phyloP scores from a whole-genome alignment of 2,329 filamentous ascomycete genomes.

The Blastomyces emzantsi region DNA sequence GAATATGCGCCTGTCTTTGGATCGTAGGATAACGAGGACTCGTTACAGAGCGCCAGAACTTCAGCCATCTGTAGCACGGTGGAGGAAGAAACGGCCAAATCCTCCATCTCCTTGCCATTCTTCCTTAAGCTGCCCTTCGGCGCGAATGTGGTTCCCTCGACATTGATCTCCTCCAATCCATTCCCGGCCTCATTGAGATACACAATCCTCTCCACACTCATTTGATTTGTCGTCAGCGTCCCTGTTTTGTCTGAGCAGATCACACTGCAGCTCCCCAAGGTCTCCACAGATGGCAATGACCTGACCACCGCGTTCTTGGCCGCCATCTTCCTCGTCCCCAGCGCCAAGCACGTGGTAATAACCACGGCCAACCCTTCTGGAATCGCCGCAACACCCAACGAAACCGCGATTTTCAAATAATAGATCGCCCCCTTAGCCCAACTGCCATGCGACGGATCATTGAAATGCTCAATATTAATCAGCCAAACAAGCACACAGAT shows the following conservation, averaged over 20 bases:
- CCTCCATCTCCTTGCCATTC: slow-evolving; percentile 57
- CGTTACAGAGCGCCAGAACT: slow-evolving; percentile 72
- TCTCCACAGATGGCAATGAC: slow-evolving; percentile 93
- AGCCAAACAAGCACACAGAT: slow-evolving; percentile 97
- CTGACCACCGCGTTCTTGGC: slow-evolving; percentile 96
- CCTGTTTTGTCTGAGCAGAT: slow-evolving; percentile 99
- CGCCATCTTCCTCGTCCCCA: slow-evolving; percentile 97
- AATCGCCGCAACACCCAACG: slow-evolving; percentile 93
- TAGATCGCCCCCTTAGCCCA: slow-evolving; percentile 98
- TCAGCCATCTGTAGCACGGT: slow-evolving; percentile 72
- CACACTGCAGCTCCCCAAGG: slow-evolving; percentile 95
- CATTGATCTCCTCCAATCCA: slow-evolving; percentile 73
- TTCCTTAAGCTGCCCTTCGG: slow-evolving; percentile 66
- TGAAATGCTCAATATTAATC: slow-evolving; percentile 98
- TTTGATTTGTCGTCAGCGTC: slow-evolving; percentile 96
- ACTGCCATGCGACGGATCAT: slow-evolving; percentile 81
- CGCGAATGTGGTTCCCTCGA: slow-evolving; percentile 87
- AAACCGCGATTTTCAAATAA: slow-evolving; percentile 98
- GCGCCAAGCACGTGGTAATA: slow-evolving; percentile 94
- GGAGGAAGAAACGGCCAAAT: slow-evolving; percentile 60
- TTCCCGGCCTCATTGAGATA: slow-evolving; percentile 66
- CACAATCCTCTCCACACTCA: slow-evolving; percentile 93
- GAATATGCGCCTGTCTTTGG: slow-evolving; percentile 62
- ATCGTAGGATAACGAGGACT: slow-evolving; percentile 75
- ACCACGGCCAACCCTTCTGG: slow-evolving; percentile 96